Evolutionary conservation across 345 rosid genomes (phyloP), one percentile per base, ranked within the genome.

Genomic region (Boechera retrofracta): DNA sequence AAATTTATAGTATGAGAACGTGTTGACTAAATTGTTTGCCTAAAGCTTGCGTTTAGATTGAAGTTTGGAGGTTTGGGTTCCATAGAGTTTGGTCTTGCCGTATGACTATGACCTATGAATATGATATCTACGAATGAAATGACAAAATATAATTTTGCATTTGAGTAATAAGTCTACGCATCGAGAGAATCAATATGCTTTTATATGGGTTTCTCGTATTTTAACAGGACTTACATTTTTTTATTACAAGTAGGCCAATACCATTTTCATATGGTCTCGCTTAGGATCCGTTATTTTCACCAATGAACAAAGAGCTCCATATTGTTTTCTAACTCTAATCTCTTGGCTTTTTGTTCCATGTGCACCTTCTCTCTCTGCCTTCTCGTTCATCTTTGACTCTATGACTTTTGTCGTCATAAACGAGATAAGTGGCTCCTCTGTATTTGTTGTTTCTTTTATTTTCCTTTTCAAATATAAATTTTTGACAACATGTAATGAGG

Each of bases 261-360:
- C 38, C 38, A 35, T 35, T 35, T 35, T 6, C 38, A 10, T 21
- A 39, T 62, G 18, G 3, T 7, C 21, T 58, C 29, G 29, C 51
- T 13, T 5, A 63, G 15, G 68, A 45, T 29, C 54, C 39, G 55
- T 5, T 64, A 31, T 64, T 29, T 64, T 15, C 13, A 45, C 69
- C 69, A 64, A 64, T 45, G n/a, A 45, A 24, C 39, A 45, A 11
- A 45, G 69, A 64, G 69, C 55, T 12, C 24, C 21, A 28, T 13
- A 26, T 26, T 32, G 15, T 3, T 12, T 63, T 63, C 67, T 24
- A 42, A 42, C 67, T 63, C 36, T 3, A 26, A 2, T 15, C 3
- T 26, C 12, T 61, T 63, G 67, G 67, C 36, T 42, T 42, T 15
- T 63, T 63, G 67, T 42, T 63, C 24, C 52, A 63, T 63, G 67